phyloP scores from a whole-genome alignment of 768 basidiomycete species.

The Galerina marginata region DNA sequence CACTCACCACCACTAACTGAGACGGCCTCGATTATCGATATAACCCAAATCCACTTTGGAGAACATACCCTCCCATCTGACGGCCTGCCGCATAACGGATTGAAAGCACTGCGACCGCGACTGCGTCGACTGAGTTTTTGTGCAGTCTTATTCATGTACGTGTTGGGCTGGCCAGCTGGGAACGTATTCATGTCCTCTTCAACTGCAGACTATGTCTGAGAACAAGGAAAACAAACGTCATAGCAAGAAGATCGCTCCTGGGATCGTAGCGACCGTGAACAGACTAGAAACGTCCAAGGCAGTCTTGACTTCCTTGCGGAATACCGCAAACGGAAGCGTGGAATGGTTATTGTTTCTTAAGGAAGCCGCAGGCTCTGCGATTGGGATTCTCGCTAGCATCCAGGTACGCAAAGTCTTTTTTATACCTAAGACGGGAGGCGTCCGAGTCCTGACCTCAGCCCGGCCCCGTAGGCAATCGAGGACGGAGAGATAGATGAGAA shows the following conservation, averaged over 20 bases:
- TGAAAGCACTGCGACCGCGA: too few relatives aligned
- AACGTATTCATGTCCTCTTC: too few relatives aligned
- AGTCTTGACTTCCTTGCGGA: slow-evolving; percentile 17
- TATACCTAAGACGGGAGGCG: neutral
- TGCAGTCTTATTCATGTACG: too few relatives aligned
- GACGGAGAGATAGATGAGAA: slow-evolving; percentile 24
- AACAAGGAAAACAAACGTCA: slow-evolving; percentile 1
- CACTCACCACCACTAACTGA: too few relatives aligned
- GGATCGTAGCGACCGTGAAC: slow-evolving; percentile 15
- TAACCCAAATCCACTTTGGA: too few relatives aligned
- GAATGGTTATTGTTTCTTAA: slow-evolving; percentile 18
- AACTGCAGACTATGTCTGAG: neutral
- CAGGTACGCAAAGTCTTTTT: slow-evolving; percentile 11
- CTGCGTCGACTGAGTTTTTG: too few relatives aligned
- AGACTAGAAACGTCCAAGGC: slow-evolving; percentile 22
- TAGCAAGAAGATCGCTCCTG: slow-evolving; percentile 8
- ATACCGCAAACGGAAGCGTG: neutral
- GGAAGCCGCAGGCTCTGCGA: slow-evolving; percentile 16
- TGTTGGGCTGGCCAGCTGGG: too few relatives aligned
- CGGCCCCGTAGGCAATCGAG: slow-evolving; percentile 8
- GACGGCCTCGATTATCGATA: too few relatives aligned
- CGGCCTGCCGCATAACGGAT: too few relatives aligned
- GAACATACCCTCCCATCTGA: too few relatives aligned
- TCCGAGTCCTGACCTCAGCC: neutral
- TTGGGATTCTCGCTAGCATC: slow-evolving; percentile 13